Evolutionary conservation across 192 early-diverging fungal species (phyloP), one percentile per base, ranked within the genome.

Genomic region (Coemansia reversa): DNA sequence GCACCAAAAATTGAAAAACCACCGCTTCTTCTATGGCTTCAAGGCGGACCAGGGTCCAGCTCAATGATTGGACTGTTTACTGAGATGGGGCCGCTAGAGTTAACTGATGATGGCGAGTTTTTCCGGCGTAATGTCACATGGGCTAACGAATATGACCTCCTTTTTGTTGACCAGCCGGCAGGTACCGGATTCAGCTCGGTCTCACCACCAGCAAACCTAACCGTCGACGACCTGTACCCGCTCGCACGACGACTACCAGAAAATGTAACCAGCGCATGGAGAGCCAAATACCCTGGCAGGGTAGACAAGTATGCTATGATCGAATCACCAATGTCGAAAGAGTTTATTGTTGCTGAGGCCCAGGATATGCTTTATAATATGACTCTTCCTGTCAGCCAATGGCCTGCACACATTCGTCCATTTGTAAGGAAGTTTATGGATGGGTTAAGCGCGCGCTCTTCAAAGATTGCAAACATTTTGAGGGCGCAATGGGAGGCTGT

Each of bases 111-210:
- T 27, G 72, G 85, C 51, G 81, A 74, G 32, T 81, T 91, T 42
- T 63, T 65, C 9, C 68, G 86, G 7, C 73, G 84, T 45, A 62
- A 76, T 19, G 48, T 80, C 28, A 75, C 84, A 4, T 94, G 92
- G 92, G 86, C 84, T 33, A 81, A 86, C 42, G 72, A 90, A 33
- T 89, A 89, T 59, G 85, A 87, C 47, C 65, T 94, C 72, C 72
- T 94, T 14, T 91, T 90, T 39, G 86, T 94, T 33, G 92, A 94
- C 68, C 89, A 90, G 60, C 92, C 92, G 8, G 90, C 88, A 8
- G 92, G 92, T n/a, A 87, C 88, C 11, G 91, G 92, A 20, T 81
- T 81, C 52, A 81, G 74, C 66, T 83, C 75, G 12, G 73, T 83
- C 11, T 47, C 60, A 24, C 76, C 76, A 7, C 47, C 48, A 20